phyloP scores from a whole-genome alignment of 352 stramenopile genomes.

The Phytophthora uliginosa region DNA sequence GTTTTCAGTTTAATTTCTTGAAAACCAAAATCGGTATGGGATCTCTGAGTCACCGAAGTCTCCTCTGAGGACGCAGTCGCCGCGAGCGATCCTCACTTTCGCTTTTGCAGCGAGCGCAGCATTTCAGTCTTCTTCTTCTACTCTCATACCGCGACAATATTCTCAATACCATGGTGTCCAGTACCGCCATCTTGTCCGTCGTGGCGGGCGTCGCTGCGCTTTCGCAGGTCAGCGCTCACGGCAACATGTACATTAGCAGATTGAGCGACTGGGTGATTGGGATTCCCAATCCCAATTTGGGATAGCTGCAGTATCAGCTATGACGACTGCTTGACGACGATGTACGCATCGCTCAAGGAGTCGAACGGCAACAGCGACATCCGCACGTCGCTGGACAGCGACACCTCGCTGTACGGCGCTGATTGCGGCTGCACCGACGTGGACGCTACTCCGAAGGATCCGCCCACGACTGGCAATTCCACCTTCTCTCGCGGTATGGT shows the following conservation, averaged over 20 bases:
- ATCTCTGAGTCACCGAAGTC: constrained; percentile 5
- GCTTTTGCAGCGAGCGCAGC: constrained; percentile 12
- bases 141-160: background rate
- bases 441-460: constrained; percentile 31
- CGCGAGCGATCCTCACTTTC: constrained; percentile 13
- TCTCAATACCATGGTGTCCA: constrained; percentile 28
- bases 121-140: background rate
- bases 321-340: constrained; percentile 24
- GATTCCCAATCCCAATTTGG: constrained; percentile 13
- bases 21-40: background rate
- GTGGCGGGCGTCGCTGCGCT: constrained; percentile 12
- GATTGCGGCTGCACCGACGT: constrained; percentile 39
- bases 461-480: constrained; percentile 20
- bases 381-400: constrained; percentile 30
- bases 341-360: constrained; percentile 28
- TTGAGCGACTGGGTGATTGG: constrained; percentile 34
- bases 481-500: constrained; percentile 37
- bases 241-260: constrained; percentile 53
- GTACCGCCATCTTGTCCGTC: constrained; percentile 23
- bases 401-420: constrained; percentile 37
- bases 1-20: constrained; percentile 7
- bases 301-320: constrained; percentile 31
- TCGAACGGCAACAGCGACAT: constrained; percentile 32
- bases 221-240: constrained; percentile 26
- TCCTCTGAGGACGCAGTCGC: too few relatives aligned